Evolutionary conservation across 139 green algal genomes (phyloP).

Genomic region (Chlamydomonas sphaeroides): DNA sequence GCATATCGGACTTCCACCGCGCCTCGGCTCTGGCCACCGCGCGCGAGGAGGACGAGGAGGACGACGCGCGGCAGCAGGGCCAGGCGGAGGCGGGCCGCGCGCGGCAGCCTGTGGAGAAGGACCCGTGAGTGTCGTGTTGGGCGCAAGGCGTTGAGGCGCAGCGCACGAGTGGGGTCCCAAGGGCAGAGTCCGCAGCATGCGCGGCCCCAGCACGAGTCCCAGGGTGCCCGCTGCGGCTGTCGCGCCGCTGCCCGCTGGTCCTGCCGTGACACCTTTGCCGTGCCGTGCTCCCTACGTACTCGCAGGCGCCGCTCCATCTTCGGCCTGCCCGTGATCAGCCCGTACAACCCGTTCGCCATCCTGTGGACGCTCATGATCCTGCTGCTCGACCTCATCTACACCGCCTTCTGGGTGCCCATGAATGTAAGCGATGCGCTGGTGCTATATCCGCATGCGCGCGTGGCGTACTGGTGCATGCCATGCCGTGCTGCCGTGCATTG

Average conservation of each 20-base stretch:
- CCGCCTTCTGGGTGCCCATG: conserved; percentile 58
- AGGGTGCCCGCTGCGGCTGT: too few species aligned
- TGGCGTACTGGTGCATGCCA: too few species aligned
- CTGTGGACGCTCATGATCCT: conserved; percentile 40
- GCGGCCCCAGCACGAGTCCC: too few species aligned
- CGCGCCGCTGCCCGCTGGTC: too few species aligned
- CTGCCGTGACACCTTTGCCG: too few species aligned
- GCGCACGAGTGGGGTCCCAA: too few species aligned
- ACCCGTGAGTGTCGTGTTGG: conserved; percentile 5
- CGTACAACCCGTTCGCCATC: conserved; percentile 27
- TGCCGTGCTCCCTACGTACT: too few species aligned
- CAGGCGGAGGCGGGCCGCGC: not conserved
- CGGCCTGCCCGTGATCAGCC: conserved; percentile 27
- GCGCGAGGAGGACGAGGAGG: not conserved
- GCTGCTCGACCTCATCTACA: conserved; percentile 53
- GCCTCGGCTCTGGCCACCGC: not conserved
- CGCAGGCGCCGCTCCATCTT: conserved; percentile 43
- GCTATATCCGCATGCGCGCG: too few species aligned
- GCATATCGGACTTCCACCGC: not conserved
- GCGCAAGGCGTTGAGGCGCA: too few species aligned
- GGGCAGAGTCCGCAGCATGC: too few species aligned
- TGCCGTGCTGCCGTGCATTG: too few species aligned
- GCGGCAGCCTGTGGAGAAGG: not conserved
- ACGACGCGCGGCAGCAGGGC: not conserved
- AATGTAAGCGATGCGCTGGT: conserved; percentile 38